phyloP scores from a whole-genome alignment of 139 green algal genomes.

The Chlorella sp. region DNA sequence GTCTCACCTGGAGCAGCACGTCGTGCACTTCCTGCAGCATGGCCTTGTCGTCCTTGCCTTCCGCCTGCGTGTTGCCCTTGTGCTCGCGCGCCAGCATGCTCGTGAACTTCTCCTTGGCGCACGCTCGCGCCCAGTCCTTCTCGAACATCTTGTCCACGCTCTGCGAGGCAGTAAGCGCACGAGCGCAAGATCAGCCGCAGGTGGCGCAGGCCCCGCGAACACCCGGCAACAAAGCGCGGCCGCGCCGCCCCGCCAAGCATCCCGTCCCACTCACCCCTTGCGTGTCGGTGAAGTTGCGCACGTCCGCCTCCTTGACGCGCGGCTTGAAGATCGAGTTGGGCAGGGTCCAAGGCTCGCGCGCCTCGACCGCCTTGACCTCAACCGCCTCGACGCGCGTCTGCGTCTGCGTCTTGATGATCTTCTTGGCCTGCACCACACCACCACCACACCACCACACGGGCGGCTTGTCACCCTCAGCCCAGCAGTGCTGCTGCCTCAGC shows the following conservation, averaged over 20 bases:
- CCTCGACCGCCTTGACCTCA: conserved; percentile 27
- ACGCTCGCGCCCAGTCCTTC: conserved; percentile 54
- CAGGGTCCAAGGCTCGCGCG: conserved; percentile 57
- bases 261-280: background rate
- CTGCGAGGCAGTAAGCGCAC: conserved; percentile 23
- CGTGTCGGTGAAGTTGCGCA: conserved; percentile 10
- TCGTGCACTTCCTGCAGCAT: conserved; percentile 54
- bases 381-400: conserved; percentile 38
- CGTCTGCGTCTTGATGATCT: conserved; percentile 53
- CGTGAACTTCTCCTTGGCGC: conserved; percentile 70
- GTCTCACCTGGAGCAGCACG: conserved; percentile 37
- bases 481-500: too few species aligned
- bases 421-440: conserved; percentile 39
- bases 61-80: conserved; percentile 44
- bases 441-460: too few species aligned
- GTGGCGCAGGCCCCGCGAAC: too few species aligned
- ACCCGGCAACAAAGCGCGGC: too few species aligned
- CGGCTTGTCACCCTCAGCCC: too few species aligned
- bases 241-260: too few species aligned
- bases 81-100: conserved; percentile 57
- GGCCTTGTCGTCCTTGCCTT: conserved; percentile 47
- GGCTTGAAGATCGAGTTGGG: conserved; percentile 65
- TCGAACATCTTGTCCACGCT: conserved; percentile 62
- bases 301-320: conserved; percentile 35
- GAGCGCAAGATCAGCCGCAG: too few species aligned